Conservation (phyloP, 192 early-diverging fungal species). For the Geranomyces michiganensis region DNA sequence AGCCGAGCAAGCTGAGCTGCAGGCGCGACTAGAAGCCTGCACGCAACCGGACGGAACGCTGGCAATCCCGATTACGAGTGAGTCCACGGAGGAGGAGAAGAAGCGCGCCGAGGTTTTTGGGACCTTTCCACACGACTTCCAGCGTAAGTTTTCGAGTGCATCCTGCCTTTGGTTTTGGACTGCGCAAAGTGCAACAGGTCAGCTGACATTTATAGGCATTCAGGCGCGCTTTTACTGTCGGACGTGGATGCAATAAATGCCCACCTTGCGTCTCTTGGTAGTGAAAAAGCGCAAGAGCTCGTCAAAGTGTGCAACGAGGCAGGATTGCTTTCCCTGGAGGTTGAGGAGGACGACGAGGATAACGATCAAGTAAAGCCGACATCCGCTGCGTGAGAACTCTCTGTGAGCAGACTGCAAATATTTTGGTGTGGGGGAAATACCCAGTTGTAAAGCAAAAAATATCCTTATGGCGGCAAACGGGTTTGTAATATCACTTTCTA, state of each 20-base stretch:
- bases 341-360: conserved; percentile 36
- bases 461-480: too few relatives aligned
- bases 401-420: too few relatives aligned
- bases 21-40: conserved; percentile 70
- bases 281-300: conserved; percentile 76
- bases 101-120: conserved; percentile 69
- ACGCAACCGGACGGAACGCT: conserved; percentile 75
- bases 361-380: too few relatives aligned
- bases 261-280: conserved; percentile 67
- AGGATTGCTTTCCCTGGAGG: conserved; percentile 61
- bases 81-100: conserved; percentile 59
- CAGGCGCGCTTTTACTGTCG: conserved; percentile 70
- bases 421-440: too few relatives aligned
- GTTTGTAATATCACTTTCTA: too few relatives aligned
- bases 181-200: conserved; percentile 17
- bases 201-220: neutral
- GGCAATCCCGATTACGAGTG: conserved; percentile 67
- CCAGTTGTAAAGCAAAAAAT: too few relatives aligned
- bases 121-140: conserved; percentile 70
- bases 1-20: conserved; percentile 42
- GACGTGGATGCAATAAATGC: conserved; percentile 86
- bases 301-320: conserved; percentile 73
- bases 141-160: conserved; percentile 36
- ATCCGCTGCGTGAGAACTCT: neutral
- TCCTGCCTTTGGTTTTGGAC: neutral